These are phyloP conservation scores for Salinomyces thailandicus DNA, from an alignment of 2,329 filamentous ascomycete species.

Conservation along the genomic window DNA sequence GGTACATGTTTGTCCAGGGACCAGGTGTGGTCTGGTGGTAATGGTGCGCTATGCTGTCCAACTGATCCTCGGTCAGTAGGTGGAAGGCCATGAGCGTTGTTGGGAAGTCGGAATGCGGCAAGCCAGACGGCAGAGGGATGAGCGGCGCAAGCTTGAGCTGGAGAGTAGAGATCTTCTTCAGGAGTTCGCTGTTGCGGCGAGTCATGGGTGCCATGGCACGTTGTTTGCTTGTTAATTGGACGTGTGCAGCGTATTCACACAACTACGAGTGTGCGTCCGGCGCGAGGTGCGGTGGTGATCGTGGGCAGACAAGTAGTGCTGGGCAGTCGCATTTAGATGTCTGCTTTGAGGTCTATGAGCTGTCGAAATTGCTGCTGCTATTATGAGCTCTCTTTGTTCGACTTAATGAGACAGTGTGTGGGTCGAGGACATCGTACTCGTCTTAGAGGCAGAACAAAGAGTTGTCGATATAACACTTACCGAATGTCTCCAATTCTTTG, in stretches of 20 bases:
- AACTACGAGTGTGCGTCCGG: not conserved
- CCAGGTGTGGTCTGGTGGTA: constrained; percentile 59
- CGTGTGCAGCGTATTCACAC: not conserved
- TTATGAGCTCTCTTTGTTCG: constrained; percentile 3
- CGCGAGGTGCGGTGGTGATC: not conserved
- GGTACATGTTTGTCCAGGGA: constrained; percentile 50
- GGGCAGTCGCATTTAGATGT: too few species aligned
- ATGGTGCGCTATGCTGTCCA: constrained; percentile 59
- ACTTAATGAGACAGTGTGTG: not conserved
- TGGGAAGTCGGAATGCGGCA: constrained; percentile 56
- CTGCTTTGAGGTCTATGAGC: not conserved
- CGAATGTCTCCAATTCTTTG: constrained; percentile 3
- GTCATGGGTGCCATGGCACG: constrained; percentile 21
- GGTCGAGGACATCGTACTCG: not conserved
- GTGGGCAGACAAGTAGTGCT: too few species aligned
- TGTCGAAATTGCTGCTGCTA: constrained; percentile 1
- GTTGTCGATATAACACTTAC: not conserved
- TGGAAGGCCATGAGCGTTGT: constrained; percentile 58
- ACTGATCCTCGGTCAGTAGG: constrained; percentile 59
- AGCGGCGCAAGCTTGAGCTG: constrained; percentile 56
- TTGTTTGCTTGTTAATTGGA: not conserved
- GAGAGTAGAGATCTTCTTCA: constrained; percentile 55
- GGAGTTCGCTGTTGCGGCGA: constrained; percentile 33
- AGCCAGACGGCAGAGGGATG: constrained; percentile 46
- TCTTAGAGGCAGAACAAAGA: constrained; percentile 1